Conservation (phyloP, 805 yeast species). For the Dipodascus albidus region DNA sequence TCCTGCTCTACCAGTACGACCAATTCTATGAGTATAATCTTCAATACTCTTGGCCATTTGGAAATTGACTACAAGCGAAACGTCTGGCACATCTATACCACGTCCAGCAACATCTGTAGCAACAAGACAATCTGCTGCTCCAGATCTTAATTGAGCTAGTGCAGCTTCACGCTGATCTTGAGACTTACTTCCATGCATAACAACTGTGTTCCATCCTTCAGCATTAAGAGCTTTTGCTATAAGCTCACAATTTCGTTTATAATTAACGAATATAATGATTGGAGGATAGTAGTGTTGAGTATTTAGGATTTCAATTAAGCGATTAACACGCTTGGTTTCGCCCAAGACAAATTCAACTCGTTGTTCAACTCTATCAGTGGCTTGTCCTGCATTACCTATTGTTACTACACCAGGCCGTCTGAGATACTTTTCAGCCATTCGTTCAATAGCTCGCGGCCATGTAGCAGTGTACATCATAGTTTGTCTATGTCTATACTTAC, state of each 20-base stretch:
- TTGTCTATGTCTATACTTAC: conserved; percentile 28
- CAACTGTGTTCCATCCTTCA: conserved; percentile 39
- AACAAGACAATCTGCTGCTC: conserved; percentile 50
- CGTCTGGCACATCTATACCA: conserved; percentile 87
- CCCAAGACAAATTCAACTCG: conserved; percentile 41
- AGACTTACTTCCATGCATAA: conserved; percentile 77
- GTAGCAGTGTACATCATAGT: conserved; percentile 96
- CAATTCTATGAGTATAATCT: conserved; percentile 84
- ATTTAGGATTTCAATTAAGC: conserved; percentile 31
- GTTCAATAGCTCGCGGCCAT: conserved; percentile 63
- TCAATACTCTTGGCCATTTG: conserved; percentile 74
- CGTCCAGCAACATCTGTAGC: conserved; percentile 96
- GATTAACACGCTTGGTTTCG: conserved; percentile 35
- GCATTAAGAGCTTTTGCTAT: conserved; percentile 40
- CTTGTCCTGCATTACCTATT: conserved; percentile 57
- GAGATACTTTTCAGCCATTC: conserved; percentile 52
- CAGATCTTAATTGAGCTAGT: conserved; percentile 43
- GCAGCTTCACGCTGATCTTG: conserved; percentile 83
- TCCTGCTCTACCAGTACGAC: conserved; percentile 96
- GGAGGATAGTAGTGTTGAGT: conserved; percentile 34
- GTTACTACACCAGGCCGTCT: conserved; percentile 48
- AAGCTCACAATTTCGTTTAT: conserved; percentile 59
- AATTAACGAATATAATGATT: conserved; percentile 73
- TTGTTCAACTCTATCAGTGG: conserved; percentile 61
- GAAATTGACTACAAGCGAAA: conserved; percentile 73